Conservation (phyloP, 257 asterid species). For the Solanum piurae region DNA sequence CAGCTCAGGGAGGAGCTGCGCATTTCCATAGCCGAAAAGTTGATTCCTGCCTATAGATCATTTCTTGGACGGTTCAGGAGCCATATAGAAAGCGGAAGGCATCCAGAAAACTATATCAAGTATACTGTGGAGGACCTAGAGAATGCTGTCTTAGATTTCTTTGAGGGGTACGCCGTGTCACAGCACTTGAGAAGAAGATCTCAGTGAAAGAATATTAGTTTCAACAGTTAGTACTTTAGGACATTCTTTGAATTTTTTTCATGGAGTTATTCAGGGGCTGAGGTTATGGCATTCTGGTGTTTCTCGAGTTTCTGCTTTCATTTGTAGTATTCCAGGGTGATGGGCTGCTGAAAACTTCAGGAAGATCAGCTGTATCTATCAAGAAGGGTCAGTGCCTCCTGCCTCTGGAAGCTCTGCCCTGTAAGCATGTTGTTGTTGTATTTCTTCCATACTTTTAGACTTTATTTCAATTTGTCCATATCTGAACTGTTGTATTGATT, state of each 20-base stretch:
- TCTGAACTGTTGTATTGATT: constrained; percentile 34
- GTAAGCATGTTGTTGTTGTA: constrained; percentile 53
- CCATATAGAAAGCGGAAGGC: constrained; percentile 39
- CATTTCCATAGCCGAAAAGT: constrained; percentile 22
- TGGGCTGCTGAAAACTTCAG: not conserved
- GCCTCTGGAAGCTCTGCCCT: constrained; percentile 44
- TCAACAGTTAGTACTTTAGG: constrained; percentile 40
- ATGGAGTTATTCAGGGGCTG: constrained; percentile 34
- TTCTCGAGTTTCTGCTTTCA: constrained; percentile 7
- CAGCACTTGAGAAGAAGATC: constrained; percentile 52
- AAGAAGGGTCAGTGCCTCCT: constrained; percentile 32
- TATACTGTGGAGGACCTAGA: constrained; percentile 42
- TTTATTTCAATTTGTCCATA: constrained; percentile 52
- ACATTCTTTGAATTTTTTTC: constrained; percentile 54
- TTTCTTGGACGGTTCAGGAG: constrained; percentile 40
- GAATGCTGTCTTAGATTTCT: constrained; percentile 31
- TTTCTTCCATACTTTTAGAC: constrained; percentile 22
- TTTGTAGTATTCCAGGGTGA: not conserved
- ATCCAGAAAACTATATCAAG: constrained; percentile 32
- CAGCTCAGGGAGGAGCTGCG: constrained; percentile 42
- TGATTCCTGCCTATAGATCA: constrained; percentile 38
- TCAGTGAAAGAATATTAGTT: constrained; percentile 17
- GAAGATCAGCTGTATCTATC: constrained; percentile 14
- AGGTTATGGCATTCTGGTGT: constrained; percentile 20
- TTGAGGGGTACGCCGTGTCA: constrained; percentile 15